These are phyloP conservation scores for Effrenium voratum DNA, from an alignment of 73 alveolate species.

Conservation along the genomic window DNA sequence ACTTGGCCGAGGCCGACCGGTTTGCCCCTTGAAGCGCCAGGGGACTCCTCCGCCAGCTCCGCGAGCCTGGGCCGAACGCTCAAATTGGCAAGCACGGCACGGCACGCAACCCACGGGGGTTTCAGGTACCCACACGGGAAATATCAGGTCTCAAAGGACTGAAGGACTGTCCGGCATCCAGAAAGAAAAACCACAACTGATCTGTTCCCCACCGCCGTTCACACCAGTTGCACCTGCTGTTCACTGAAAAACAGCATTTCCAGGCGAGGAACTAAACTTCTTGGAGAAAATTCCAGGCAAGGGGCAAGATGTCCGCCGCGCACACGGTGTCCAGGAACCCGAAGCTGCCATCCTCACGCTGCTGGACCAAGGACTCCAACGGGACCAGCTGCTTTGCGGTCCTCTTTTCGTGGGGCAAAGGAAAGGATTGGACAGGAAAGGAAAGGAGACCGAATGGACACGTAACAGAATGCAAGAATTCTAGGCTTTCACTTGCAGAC, in stretches of 20 bases:
- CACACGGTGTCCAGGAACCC: conserved; percentile 35
- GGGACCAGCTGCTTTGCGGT: conserved; percentile 59
- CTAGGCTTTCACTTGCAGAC: not conserved
- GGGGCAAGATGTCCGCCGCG: conserved; percentile 69
- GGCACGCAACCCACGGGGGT: too few relatives aligned
- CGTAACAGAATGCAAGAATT: not conserved
- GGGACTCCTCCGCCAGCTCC: conserved; percentile 68
- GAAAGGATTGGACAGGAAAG: not conserved
- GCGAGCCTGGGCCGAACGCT: conserved; percentile 89
- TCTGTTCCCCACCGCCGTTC: too few relatives aligned
- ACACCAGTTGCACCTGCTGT: too few relatives aligned
- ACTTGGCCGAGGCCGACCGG: too few relatives aligned
- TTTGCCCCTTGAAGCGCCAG: too few relatives aligned
- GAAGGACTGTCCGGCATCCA: too few relatives aligned
- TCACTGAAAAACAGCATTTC: too few relatives aligned
- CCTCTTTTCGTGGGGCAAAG: not conserved
- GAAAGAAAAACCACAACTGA: too few relatives aligned
- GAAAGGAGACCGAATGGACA: not conserved
- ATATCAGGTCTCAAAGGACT: too few relatives aligned
- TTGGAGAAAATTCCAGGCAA: not conserved
- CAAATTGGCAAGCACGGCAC: too few relatives aligned
- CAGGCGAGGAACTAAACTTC: too few relatives aligned
- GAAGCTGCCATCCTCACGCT: conserved; percentile 13
- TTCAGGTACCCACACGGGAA: too few relatives aligned
- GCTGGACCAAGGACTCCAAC: conserved; percentile 17